Conservation (phyloP, 208 protist genomes). For the Trypanosomatidae sp. region DNA sequence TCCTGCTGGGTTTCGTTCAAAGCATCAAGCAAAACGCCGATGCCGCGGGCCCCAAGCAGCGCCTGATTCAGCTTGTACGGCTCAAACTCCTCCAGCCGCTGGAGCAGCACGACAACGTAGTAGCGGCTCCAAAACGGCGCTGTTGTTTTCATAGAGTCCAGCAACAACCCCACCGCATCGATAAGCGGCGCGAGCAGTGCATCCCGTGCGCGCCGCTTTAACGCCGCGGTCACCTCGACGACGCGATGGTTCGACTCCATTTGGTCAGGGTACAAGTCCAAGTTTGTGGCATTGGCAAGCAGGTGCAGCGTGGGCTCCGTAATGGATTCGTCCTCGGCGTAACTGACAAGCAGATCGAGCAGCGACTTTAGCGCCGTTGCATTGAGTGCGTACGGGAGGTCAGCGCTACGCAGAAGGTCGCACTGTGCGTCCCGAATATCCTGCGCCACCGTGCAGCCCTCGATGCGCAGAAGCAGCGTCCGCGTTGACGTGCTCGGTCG, state of each 20-base stretch:
- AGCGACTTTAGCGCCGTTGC: constrained; percentile 45
- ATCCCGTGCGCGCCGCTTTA: constrained; percentile 50
- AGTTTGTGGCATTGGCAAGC: constrained; percentile 53
- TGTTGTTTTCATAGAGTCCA: constrained; percentile 33
- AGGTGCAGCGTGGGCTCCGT: constrained; percentile 42
- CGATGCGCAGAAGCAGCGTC: constrained; percentile 70
- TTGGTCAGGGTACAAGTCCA: constrained; percentile 42
- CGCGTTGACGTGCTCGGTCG: constrained; percentile 33
- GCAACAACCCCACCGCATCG: constrained; percentile 44
- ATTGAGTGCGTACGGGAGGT: constrained; percentile 59
- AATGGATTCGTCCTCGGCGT: constrained; percentile 32
- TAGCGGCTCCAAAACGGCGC: constrained; percentile 50
- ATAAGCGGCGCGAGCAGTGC: constrained; percentile 53
- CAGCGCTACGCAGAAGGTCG: constrained; percentile 44
- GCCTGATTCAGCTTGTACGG: constrained; percentile 42
- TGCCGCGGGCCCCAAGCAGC: constrained; percentile 61
- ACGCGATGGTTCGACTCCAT: constrained; percentile 18
- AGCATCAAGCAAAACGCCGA: constrained; percentile 58
- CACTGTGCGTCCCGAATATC: constrained; percentile 76
- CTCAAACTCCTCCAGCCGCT: constrained; percentile 68
- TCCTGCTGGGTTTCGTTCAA: constrained; percentile 53
- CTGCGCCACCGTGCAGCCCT: constrained; percentile 79
- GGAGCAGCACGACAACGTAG: constrained; percentile 63
- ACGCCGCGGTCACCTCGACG: constrained; percentile 20
- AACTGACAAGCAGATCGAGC: constrained; percentile 36